Evolutionary conservation across 306 rosid species (phyloP), one percentile per base, ranked within the genome.

Genomic region (Aeschynomene evenia): DNA sequence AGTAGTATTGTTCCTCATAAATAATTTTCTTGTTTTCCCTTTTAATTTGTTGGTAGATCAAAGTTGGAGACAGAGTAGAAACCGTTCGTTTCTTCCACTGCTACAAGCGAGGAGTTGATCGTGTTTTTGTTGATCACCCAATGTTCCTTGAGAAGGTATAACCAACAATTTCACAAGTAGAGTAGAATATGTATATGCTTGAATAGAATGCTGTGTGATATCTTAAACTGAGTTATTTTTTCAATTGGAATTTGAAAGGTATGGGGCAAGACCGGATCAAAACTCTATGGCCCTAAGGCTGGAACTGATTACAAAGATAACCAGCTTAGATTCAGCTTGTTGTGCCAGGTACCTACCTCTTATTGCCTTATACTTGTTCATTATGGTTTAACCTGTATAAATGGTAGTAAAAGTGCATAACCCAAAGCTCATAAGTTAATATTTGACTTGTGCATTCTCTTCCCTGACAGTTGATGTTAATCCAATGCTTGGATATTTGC

Each of bases 81-180:
- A 85, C 65, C 43, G 89, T 87, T 6, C 84, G 88, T 21, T 87
- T 85, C 81, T 90, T 82, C 77, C 96, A 90, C 78, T 82, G 84
- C 87, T 74, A 76, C 80, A 90, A 87, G 60, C 63, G 96, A 73
- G 96, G 96, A 36, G 96, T 87, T 21, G 96, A 90, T 75, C 89
- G 89, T 26, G 82, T 90, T 33, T 90, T 90, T 54, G 94, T 87
- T 56, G 94, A 90, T 75, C 96, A 87, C 50, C 91, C 96, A 0
- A 0, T 63, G 29, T 90, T 90, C 76, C 91, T 87, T 54, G 94
- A 80, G 43, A 85, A 72, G 96, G 96, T 89, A 34, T 52, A 9
- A 53, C 68, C 23, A 56, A 52, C 70, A 46, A 26, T 53, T 53
- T 24, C 36, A 16, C n/a, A 50, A n/a, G n/a, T n/a, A n/a, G 9